A percentile compares a stretch with the other conserved stretches of the same genome.
These are phyloP conservation scores for Arthrobotrys musiformis DNA, from an alignment of 2,329 filamentous ascomycete species.

Conservation along the genomic window DNA sequence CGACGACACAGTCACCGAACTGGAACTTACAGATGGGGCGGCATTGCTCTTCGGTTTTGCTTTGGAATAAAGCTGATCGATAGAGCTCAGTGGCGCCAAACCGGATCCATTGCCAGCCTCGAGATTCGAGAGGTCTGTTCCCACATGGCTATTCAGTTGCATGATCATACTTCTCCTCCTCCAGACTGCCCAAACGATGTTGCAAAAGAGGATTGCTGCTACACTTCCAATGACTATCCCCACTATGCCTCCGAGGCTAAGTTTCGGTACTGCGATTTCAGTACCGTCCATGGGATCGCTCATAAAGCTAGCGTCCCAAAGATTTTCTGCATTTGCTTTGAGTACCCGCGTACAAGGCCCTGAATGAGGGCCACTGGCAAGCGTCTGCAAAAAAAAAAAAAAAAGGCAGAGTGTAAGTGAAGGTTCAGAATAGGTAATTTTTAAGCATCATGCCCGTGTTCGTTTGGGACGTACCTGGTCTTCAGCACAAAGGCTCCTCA, in stretches of 20 bases:
- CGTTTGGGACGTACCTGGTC: conserved; percentile 31
- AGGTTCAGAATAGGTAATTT: neutral
- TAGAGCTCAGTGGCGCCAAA: conserved; percentile 3
- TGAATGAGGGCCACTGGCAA: neutral
- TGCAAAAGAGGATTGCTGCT: conserved; percentile 26
- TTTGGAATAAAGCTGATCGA: conserved; percentile 6
- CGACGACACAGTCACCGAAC: conserved; percentile 19
- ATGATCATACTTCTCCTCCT: conserved; percentile 38
- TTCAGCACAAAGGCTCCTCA: conserved; percentile 26
- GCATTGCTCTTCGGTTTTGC: conserved; percentile 19
- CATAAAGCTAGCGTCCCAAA: conserved; percentile 31
- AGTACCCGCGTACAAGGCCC: neutral
- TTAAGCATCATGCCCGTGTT: neutral
- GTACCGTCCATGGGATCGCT: conserved; percentile 36
- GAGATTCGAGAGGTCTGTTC: conserved; percentile 43
- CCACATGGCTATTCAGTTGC: conserved; percentile 49
- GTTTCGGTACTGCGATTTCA: conserved; percentile 27
- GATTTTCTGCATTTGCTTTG: neutral
- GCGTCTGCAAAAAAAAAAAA: conserved; percentile 1
- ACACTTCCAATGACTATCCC: conserved; percentile 47
- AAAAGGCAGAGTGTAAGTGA: neutral
- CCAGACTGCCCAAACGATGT: conserved; percentile 45
- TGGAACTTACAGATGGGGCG: too few relatives aligned
- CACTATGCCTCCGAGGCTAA: conserved; percentile 38
- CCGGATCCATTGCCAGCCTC: conserved; percentile 26